phyloP scores from a whole-genome alignment of 1,139 yeast genomes.

The Geotrichum citri-aurantii region DNA sequence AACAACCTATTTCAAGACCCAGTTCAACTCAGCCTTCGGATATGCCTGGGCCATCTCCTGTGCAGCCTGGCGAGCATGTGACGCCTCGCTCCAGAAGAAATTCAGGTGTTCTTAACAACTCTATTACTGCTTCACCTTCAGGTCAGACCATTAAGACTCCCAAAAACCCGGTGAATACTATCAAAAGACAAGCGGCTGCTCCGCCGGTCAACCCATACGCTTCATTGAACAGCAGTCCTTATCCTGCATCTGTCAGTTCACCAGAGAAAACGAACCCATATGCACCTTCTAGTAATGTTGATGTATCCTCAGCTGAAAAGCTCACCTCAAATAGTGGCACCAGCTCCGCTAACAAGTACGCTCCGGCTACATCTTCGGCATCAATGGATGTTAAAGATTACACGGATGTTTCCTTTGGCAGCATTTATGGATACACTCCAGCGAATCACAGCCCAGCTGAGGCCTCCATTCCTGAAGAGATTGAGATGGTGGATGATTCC shows the following conservation, averaged over 20 bases:
- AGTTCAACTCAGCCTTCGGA: background rate
- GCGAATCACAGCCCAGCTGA: background rate
- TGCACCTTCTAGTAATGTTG: slow-evolving; percentile 3
- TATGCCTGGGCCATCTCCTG: background rate
- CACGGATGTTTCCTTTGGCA: slow-evolving; percentile 1
- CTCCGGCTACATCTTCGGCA: background rate
- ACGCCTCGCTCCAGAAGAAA: background rate
- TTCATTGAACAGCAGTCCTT: slow-evolving; percentile 6
- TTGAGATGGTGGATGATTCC: slow-evolving; percentile 16
- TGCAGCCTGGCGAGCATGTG: background rate
- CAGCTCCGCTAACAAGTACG: background rate
- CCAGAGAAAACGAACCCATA: slow-evolving; percentile 3
- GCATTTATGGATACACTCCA: slow-evolving; percentile 7
- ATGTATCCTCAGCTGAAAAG: background rate
- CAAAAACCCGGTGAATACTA: background rate
- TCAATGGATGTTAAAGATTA: background rate
- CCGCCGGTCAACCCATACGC: background rate
- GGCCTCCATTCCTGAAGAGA: slow-evolving; percentile 8
- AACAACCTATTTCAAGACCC: background rate
- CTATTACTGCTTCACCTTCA: background rate
- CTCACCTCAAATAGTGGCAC: slow-evolving; percentile 3
- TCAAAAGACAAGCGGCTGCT: background rate
- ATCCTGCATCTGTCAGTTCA: slow-evolving; percentile 7
- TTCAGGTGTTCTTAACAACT: background rate
- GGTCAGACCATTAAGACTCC: background rate